Conservation (phyloP, 2,329 filamentous ascomycete genomes). For the Neocucurbitaria cava region DNA sequence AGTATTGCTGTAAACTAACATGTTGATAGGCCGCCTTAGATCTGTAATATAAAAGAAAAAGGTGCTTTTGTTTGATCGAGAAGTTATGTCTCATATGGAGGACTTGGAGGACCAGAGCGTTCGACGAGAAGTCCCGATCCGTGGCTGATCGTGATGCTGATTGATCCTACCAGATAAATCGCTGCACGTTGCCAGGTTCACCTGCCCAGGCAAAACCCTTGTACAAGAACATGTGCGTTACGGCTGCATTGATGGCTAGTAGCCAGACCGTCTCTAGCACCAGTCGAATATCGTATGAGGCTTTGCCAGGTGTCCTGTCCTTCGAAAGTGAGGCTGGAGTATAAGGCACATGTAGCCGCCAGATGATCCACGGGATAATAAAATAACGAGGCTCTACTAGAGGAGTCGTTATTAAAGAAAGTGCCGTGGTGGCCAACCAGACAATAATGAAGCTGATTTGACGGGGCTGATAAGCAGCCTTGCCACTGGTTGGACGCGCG, state of each 20-base stretch:
- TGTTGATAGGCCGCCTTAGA: not conserved
- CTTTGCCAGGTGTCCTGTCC: not conserved
- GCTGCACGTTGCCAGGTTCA: slow-evolving; percentile 67
- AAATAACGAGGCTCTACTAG: slow-evolving; percentile 96
- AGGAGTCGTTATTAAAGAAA: slow-evolving; percentile 86
- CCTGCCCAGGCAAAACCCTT: slow-evolving; percentile 72
- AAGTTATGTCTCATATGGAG: not conserved
- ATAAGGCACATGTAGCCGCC: slow-evolving; percentile 77
- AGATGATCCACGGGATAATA: slow-evolving; percentile 93
- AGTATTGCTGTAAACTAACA: not conserved
- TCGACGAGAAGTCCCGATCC: not conserved
- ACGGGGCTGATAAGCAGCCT: slow-evolving; percentile 16
- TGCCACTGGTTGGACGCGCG: slow-evolving; percentile 8
- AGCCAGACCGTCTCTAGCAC: slow-evolving; percentile 75
- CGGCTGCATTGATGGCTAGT: slow-evolving; percentile 67
- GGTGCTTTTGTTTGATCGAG: not conserved
- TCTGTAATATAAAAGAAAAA: not conserved
- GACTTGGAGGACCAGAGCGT: not conserved
- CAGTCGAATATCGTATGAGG: slow-evolving; percentile 50
- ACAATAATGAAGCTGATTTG: slow-evolving; percentile 60
- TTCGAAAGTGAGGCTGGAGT: slow-evolving; percentile 32
- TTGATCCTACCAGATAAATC: slow-evolving; percentile 71
- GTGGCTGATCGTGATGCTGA: not conserved
- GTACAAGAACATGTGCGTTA: slow-evolving; percentile 75
- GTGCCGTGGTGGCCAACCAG: slow-evolving; percentile 72